Evolutionary conservation across 768 basidiomycete species (phyloP).

Genomic region (Lactarius hengduanensis): DNA sequence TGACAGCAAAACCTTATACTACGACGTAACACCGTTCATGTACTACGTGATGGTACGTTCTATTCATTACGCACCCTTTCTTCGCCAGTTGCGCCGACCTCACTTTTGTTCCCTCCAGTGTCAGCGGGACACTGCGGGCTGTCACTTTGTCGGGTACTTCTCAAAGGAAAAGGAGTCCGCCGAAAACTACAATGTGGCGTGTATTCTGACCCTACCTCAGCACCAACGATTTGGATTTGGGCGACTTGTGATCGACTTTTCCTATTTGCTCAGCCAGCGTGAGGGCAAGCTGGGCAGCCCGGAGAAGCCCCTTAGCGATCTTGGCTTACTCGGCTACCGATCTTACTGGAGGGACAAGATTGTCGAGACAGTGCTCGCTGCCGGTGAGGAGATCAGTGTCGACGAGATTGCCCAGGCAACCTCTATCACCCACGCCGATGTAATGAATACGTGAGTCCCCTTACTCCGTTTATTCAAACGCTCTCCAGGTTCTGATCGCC

Average conservation of each 20-base stretch:
- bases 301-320: constrained; percentile 94
- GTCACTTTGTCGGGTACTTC: constrained; percentile 96
- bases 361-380: constrained; percentile 78
- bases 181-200: constrained; percentile 98
- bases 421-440: constrained; percentile 90
- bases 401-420: constrained; percentile 98
- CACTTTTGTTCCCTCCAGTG: constrained; percentile 44
- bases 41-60: constrained; percentile 93
- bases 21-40: constrained; percentile 99
- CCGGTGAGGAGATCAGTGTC: constrained; percentile 75
- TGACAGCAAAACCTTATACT: constrained; percentile 92
- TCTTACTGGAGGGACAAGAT: constrained; percentile 98
- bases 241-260: constrained; percentile 94
- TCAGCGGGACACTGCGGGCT: constrained; percentile 83
- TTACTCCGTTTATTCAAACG: constrained; percentile 1
- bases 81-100: neutral
- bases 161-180: constrained; percentile 99
- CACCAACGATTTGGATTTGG: constrained; percentile 97
- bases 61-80: neutral
- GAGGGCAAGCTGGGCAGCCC: constrained; percentile 96
- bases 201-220: constrained; percentile 97
- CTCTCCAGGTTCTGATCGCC: constrained; percentile 3
- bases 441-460: constrained; percentile 92
- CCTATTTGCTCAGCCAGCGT: constrained; percentile 95
- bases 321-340: constrained; percentile 89